Evolutionary conservation across 176 grass and related monocot species (phyloP), one percentile per base, ranked within the genome.

Genomic region (Oryza rufipogon): DNA sequence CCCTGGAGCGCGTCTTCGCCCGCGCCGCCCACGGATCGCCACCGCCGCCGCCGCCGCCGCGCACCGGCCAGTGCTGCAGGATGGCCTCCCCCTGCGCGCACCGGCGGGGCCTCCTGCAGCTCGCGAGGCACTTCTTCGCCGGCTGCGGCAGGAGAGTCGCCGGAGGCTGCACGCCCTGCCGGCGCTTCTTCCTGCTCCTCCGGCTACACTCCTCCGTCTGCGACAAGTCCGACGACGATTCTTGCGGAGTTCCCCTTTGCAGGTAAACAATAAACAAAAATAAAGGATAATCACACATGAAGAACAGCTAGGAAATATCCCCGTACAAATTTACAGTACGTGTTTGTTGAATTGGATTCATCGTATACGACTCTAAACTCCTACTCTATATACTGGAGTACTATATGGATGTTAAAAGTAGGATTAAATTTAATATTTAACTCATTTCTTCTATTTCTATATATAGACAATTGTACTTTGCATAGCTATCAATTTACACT

Each of bases 161-260:
- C 12, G 74, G 64, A 41, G 79, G 89, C 48, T 97, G 92, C 87
- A 76, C 79, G 38, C 90, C 77, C 32, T 97, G 94, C 89, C 74
- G 74, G 74, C 80, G 86, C 41, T 84, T 80, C 61, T 52, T 78
- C 36, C 85, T 90, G 87, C 86, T 97, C 25, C 90, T 92, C 49
- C 87, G 87, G 9, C 94, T 97, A 20, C 94, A 97, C 82, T 89
- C 94, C 64, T 86, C 91, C 32, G 79, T 90, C 46, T 97, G 94
- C 61, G 75, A 86, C 52, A 32, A 66, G 26, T 28, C 14, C n/a
- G 48, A 45, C 39, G 68, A 23, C 66, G 22, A 80, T 42, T 56
- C 68, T 15, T 95, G 90, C 90, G 73, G 80, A 34, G 85, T 97
- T 34, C 83, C 94, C 23, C 49, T 94, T 23, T 92, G 92, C 91